Base-by-base conservation (phyloP, 2,329 filamentous ascomycete genomes). In the Botrytis porri region DNA sequence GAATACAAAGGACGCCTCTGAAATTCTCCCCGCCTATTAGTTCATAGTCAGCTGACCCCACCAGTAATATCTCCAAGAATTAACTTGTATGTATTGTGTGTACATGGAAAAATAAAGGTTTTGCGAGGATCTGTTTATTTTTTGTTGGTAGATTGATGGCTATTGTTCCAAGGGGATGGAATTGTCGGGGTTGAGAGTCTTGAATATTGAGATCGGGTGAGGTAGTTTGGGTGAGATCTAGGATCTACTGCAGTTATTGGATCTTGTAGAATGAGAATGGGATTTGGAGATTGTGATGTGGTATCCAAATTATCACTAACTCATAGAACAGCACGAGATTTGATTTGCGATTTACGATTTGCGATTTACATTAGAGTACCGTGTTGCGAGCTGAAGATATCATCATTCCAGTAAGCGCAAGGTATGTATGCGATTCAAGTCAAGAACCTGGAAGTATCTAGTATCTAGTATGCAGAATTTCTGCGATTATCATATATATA, bases 71-170 rank as follows among this genome's bases (percentile, higher is more conserved):
- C 20, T 60, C 29, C 32, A 35, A 4, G 9, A 60, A 60, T n/a
- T n/a, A 51, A 51, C 25, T 51, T 51, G 10, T 9, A n/a, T 12
- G 12, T 51, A 48, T 51, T 57, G 1, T 57, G 14, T 41, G 39
- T 41, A 48, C 45, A 20, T 48, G 20, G 8, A 48, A 51, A 51
- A 51, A 16, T n/a, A 16, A 14, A 4, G 12, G 14, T n/a, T 54
- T n/a, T 54, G 48, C 6, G 25, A 5, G 25, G 5, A 54, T 54
- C n/a, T n/a, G 16, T 54, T 54, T 54, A 7, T 7, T 54, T 16
- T 1, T 9, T 14, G 1, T n/a, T 3, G 5, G 16, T 16, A 5
- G 5, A 3, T 16, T 16, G 5, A 54, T n/a, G 1, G 9, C n/a
- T n/a, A 1, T n/a, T 5, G 7, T 16, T 54, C 3, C 2, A n/a